Evolutionary conservation across 495 filamentous ascomycete genomes (phyloP).

Genomic region (Xylaria cubensis): DNA sequence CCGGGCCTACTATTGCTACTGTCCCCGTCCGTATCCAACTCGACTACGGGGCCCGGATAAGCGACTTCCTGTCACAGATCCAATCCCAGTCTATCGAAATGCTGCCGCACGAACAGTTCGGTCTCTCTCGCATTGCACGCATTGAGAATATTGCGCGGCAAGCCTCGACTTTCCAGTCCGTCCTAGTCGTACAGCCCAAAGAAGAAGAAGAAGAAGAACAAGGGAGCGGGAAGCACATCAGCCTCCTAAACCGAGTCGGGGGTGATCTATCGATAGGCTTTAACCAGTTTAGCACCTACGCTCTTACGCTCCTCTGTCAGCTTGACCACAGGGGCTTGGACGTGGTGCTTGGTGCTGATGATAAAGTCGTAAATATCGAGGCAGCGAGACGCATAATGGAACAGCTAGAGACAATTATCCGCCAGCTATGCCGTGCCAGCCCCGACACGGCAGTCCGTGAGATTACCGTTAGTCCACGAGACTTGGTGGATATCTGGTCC

Average conservation of each 20-base stretch:
- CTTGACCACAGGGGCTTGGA: slow-evolving; percentile 11
- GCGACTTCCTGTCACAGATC: slow-evolving; percentile 47
- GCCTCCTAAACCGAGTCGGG: background rate
- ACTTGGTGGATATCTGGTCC: slow-evolving; percentile 31
- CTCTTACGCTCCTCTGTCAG: slow-evolving; percentile 35
- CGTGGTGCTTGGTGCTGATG: too few species aligned
- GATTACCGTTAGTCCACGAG: background rate
- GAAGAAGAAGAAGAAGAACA: slow-evolving; percentile 18
- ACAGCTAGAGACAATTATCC: too few species aligned
- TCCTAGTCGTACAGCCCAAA: slow-evolving; percentile 61
- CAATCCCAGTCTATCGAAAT: slow-evolving; percentile 56
- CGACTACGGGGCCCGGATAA: slow-evolving; percentile 36
- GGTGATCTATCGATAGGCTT: slow-evolving; percentile 21
- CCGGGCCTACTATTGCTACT: slow-evolving; percentile 64
- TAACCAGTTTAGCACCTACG: slow-evolving; percentile 36
- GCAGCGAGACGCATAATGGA: too few species aligned
- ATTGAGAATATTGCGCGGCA: slow-evolving; percentile 58
- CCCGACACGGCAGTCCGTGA: too few species aligned
- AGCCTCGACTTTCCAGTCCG: slow-evolving; percentile 66
- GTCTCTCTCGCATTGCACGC: slow-evolving; percentile 65
- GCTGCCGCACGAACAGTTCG: slow-evolving; percentile 64
- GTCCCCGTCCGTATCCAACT: slow-evolving; percentile 60
- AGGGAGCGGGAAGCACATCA: too few species aligned
- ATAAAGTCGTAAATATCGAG: too few species aligned
- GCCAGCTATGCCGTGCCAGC: too few species aligned